Base-by-base conservation (phyloP, 345 rosid species). In the Bruguiera parviflora region DNA sequence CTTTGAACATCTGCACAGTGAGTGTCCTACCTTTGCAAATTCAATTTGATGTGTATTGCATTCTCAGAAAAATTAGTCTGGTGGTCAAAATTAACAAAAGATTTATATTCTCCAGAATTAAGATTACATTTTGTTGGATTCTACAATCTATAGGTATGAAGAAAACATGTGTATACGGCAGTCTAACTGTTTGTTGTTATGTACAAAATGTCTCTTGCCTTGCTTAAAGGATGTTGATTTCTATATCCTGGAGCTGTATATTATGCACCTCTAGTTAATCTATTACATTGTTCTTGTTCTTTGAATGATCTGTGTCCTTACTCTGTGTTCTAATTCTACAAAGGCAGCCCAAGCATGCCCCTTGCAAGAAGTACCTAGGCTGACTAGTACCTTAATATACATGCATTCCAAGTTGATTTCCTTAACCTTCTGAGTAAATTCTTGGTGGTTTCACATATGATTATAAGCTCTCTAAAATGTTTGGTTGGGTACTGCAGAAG, bases 1-100 rank as follows among this genome's bases (percentile, higher is more conserved):
- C 71, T 92, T 82, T 51, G 98, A 95, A 83, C 98, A 96, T 84
- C 84, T 96, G 60, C 94, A 96, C 61, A 60, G 99, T 96, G 55
- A 89, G 96, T 80, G 16, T 49, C 53, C 62, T 63, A n/a, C 11
- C 2, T 33, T 53, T 51, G 33, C 22, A 4, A 2, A 2, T 60
- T 5, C 33, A 49, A 25, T 47, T 51, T 51, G 56, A 28, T 3
- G 5, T 5, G 20, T 46, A 21, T 3, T 58, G 7, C 46, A 27
- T 29, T 8, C 21, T 27, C 16, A 0, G 59, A 5, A 21, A 55
- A 8, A 5, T 25, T 55, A 22, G 29, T 55, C 59, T 9, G 29
- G 58, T 55, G 28, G 5, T 24, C 27, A n/a, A 53, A 53, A 28
- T 18, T n/a, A 25, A 49, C 31, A 20, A 64, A 25, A n/a, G 33